Evolutionary conservation across 345 rosid species (phyloP).

Genomic region (Boechera stricta): DNA sequence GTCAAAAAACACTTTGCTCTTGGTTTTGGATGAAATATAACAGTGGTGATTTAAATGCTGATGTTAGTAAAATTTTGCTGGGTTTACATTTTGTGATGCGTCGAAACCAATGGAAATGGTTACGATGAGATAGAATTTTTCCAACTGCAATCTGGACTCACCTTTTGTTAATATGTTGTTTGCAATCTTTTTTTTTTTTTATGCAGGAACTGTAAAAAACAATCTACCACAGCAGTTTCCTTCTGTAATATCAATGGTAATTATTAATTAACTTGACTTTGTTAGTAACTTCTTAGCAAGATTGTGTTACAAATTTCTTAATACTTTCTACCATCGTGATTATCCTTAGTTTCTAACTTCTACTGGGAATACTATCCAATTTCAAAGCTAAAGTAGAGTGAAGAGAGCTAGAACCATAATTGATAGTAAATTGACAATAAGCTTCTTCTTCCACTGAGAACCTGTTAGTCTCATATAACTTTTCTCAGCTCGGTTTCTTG

Average conservation of each 20-base stretch:
- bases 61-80: too few species aligned
- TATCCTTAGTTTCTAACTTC: neutral
- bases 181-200: neutral
- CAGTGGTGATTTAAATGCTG: too few species aligned
- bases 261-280: constrained; percentile 3
- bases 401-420: neutral
- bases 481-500: neutral
- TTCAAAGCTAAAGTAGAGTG: neutral
- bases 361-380: neutral
- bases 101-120: too few species aligned
- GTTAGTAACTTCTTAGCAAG: neutral
- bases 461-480: neutral
- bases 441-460: neutral
- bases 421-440: neutral
- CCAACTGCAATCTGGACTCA: neutral
- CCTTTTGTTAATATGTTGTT: neutral
- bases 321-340: neutral
- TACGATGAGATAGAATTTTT: too few species aligned
- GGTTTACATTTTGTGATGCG: too few species aligned
- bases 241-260: constrained; percentile 19
- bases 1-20: too few species aligned
- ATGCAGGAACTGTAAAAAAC: constrained; percentile 46
- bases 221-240: constrained; percentile 17
- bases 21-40: too few species aligned
- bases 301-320: neutral